Percentiles rank a stretch among this genome's conserved stretches.
These are phyloP conservation scores for Cryptococcus sp. DNA, from an alignment of 1,284 basidiomycete genomes.

Conservation along the genomic window DNA sequence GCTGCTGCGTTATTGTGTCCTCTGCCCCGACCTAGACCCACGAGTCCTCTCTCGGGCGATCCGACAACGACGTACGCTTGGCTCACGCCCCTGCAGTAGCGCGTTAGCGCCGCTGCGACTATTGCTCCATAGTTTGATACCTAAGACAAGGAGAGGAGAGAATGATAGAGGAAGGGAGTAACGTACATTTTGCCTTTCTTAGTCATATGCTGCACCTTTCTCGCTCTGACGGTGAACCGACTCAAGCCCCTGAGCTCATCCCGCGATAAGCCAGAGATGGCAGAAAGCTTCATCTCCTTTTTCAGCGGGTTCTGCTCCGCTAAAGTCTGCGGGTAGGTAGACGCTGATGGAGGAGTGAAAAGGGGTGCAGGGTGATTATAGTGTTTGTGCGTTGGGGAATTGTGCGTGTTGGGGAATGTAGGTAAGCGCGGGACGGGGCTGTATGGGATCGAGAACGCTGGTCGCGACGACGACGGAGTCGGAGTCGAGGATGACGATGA, in stretches of 20 bases:
- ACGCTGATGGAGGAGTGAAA: slow-evolving; percentile 12
- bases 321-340: slow-evolving; percentile 25
- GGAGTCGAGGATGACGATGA: slow-evolving; percentile 18
- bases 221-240: slow-evolving; percentile 37
- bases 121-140: too few relatives aligned
- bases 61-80: slow-evolving; percentile 72
- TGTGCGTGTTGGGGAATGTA: slow-evolving; percentile 23
- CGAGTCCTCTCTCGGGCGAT: slow-evolving; percentile 78
- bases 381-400: slow-evolving; percentile 32
- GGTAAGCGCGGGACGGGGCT: slow-evolving; percentile 30
- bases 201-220: slow-evolving; percentile 52
- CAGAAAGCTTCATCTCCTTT: slow-evolving; percentile 29
- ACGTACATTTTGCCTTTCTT: slow-evolving; percentile 53
- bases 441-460: slow-evolving; percentile 21
- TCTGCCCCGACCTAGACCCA: slow-evolving; percentile 88
- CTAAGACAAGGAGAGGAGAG: too few relatives aligned
- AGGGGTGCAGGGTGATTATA: slow-evolving; percentile 41
- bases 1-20: slow-evolving; percentile 62
- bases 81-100: slow-evolving; percentile 16
- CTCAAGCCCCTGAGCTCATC: slow-evolving; percentile 39
- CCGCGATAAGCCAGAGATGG: slow-evolving; percentile 32
- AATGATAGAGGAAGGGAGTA: not conserved
- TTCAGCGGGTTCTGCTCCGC: slow-evolving; percentile 27
- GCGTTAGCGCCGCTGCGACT: not conserved
- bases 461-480: slow-evolving; percentile 10